phyloP scores from a whole-genome alignment of 306 rosid species.

The Lathyrus sativus region DNA sequence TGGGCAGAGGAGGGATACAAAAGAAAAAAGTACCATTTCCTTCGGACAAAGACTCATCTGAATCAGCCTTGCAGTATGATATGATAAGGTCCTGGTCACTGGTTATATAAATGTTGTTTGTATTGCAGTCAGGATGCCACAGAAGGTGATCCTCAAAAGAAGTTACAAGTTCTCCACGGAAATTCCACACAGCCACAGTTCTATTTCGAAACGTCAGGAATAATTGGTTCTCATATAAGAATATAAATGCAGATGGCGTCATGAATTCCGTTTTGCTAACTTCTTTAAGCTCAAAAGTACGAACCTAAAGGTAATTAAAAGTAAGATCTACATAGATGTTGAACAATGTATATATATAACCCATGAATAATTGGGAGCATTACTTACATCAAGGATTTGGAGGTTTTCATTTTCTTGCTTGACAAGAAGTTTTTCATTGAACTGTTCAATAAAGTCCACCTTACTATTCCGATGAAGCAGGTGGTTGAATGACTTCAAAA shows the following conservation, averaged over 20 bases:
- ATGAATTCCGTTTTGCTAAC: conserved; percentile 81
- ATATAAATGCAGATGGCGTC: conserved; percentile 97
- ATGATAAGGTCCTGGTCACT: conserved; percentile 97
- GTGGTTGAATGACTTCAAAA: conserved; percentile 91
- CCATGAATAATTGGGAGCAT: conserved; percentile 11
- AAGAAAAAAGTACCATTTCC: conserved; percentile 65
- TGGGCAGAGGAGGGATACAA: neutral
- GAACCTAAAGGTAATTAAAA: conserved; percentile 57
- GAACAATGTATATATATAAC: conserved; percentile 22
- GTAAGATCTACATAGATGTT: conserved; percentile 34
- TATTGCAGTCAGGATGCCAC: conserved; percentile 99
- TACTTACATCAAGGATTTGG: conserved; percentile 90
- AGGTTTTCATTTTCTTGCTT: conserved; percentile 98
- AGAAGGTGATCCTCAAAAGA: conserved; percentile 94
- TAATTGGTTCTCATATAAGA: conserved; percentile 86
- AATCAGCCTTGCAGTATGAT: conserved; percentile 98
- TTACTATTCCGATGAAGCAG: conserved; percentile 93
- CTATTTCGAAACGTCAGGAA: conserved; percentile 86
- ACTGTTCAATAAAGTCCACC: conserved; percentile 96
- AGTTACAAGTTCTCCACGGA: conserved; percentile 94
- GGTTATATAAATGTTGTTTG: conserved; percentile 90
- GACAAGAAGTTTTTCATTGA: conserved; percentile 96
- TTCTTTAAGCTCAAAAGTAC: conserved; percentile 84
- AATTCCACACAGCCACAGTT: conserved; percentile 97
- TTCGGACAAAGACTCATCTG: conserved; percentile 80